Base-by-base conservation (phyloP, 805 yeast genomes). In the Wickerhamiella vanderwaltii region DNA sequence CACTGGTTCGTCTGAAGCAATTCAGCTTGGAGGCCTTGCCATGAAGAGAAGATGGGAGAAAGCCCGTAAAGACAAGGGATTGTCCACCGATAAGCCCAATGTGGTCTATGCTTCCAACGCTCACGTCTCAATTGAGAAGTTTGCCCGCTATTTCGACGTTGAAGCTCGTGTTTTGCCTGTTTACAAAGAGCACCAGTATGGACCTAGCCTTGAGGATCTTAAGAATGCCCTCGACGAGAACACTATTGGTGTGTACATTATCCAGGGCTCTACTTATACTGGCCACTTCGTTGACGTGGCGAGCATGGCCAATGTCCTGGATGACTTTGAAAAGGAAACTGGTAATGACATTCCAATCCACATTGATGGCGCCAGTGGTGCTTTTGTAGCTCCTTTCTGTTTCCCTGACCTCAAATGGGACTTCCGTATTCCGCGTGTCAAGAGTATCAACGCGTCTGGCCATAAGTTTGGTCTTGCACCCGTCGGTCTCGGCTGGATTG, bases 361-460 rank as follows among this genome's bases (percentile, higher is more conserved):
- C 57, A 91, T 87, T 20, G 96, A 86, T 59, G 96, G 91, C 50
- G 95, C 95, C 2, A 74, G 85, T 16, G 95, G 95, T 44, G 96
- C 80, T 1, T 75, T 86, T 56, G 71, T 86, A 32, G 94, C 94
- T 2, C 94, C 96, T 15, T 81, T 86, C 55, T 60, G 75, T 22
- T 79, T 69, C 56, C 93, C 94, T 3, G 72, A 79, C 13, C 67
- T 77, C 47, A 71, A 68, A 51, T 86, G 95, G 95, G 95, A 85
- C 59, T 87, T 86, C 64, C 64, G 76, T 47, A 57, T 80, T 36
- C 73, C 73, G 19, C 70, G 95, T 46, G 96, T 86, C 35, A 75
- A 71, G 48, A 77, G 87, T 23, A 85, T 86, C 63, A 87, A 85
- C 65, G 73, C 93, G 9, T 81, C 94, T 1, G 95, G 95, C 45